phyloP scores from a whole-genome alignment of 192 early-diverging fungal genomes.

The Funneliformis mosseae region DNA sequence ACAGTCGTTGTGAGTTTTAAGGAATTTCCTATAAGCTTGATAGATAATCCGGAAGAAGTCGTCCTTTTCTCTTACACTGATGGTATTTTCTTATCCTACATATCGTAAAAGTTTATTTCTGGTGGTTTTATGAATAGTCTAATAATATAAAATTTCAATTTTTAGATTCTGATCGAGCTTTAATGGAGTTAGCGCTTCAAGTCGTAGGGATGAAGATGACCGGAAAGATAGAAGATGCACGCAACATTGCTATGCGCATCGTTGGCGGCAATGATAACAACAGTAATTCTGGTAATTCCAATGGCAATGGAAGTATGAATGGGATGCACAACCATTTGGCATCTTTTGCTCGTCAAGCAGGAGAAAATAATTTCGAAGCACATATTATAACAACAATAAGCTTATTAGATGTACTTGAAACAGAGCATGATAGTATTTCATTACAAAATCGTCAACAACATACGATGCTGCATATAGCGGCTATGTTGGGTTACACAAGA shows the following conservation, averaged over 20 bases:
- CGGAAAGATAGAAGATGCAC: slow-evolving; percentile 76
- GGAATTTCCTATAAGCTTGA: slow-evolving; percentile 48
- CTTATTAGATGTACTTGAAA: slow-evolving; percentile 48
- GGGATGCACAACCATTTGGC: slow-evolving; percentile 38
- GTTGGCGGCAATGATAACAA: slow-evolving; percentile 50
- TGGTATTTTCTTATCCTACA: slow-evolving; percentile 17
- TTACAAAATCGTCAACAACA: slow-evolving; percentile 49
- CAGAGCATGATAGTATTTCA: slow-evolving; percentile 37
- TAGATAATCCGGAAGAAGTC: slow-evolving; percentile 42
- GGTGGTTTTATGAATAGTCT: slow-evolving; percentile 24
- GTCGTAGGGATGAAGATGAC: slow-evolving; percentile 84
- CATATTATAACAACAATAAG: slow-evolving; percentile 44
- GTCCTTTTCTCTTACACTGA: slow-evolving; percentile 50
- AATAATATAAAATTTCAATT: slow-evolving; percentile 33
- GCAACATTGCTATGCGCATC: slow-evolving; percentile 72
- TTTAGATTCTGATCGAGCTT: slow-evolving; percentile 82
- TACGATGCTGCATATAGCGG: slow-evolving; percentile 65
- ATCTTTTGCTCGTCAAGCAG: slow-evolving; percentile 35
- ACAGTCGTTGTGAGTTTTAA: slow-evolving; percentile 67
- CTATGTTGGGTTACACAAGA: slow-evolving; percentile 58
- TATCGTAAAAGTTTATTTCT: not conserved
- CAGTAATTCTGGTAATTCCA: slow-evolving; percentile 26
- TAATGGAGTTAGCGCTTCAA: slow-evolving; percentile 89
- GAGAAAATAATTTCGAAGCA: slow-evolving; percentile 44
- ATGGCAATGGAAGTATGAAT: slow-evolving; percentile 33